Evolutionary conservation across 2,329 filamentous ascomycete species (phyloP), one percentile per base, ranked within the genome.

Genomic region (Microthyrium microscopicum): DNA sequence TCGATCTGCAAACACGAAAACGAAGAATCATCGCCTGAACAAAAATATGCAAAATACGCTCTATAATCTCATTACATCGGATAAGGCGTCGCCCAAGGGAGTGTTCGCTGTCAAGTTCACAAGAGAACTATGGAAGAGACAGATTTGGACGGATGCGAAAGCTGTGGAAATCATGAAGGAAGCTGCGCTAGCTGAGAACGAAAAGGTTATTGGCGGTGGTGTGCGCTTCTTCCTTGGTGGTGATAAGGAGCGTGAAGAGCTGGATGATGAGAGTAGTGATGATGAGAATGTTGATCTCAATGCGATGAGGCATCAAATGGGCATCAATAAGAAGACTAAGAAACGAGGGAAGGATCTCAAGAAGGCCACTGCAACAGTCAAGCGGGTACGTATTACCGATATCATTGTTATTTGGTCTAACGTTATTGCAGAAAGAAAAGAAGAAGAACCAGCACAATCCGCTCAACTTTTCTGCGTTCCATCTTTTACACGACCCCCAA

Each of bases 141-240:
- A 94, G 46, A 76, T 95, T 41, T 98, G 89, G 89, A 83, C 80
- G 7, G 89, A 98, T 47, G 72, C 84, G 2, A 89, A 85, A 53
- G 76, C 87, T 0, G 89, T 95, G n/a, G 84, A 93, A 48, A 81
- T 95, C 42, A 95, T 98, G 85, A 92, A 92, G 57, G 80, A 93
- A 56, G 84, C 87, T 0, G 75, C 77, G 35, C 59, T 98, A 36
- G 74, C 82, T 3, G 78, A 93, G 33, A 92, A 94, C 45, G 82
- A 91, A 46, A 98, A 98, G 58, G 84, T 95, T 3, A 72, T 89
- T 18, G 64, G 79, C 5, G 82, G 84, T 12, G 85, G 82, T 28
- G 81, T 91, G 11, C 72, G 83, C 17, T 98, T 95, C 63, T 98
- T 98, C 61, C 66, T 98, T 1, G 89, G 89, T 17, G 85, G 85